Evolutionary conservation across 192 early-diverging fungal species (phyloP).

Genomic region (Backusella australiensis): DNA sequence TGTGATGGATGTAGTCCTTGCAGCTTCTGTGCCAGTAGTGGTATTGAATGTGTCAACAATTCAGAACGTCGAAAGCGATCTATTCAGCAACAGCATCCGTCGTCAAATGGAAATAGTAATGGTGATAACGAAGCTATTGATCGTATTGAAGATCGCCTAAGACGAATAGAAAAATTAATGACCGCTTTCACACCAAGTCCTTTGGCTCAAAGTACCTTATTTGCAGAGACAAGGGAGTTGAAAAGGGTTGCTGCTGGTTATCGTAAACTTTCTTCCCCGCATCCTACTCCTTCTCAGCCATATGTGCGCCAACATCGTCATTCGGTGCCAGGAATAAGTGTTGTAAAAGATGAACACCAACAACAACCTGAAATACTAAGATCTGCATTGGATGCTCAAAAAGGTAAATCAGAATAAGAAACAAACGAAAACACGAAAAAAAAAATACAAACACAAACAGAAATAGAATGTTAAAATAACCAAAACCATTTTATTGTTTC

Average conservation of each 20-base stretch:
- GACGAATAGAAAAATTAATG: slow-evolving; percentile 34
- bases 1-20: slow-evolving; percentile 42
- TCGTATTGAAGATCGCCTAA: slow-evolving; percentile 32
- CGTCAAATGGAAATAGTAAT: not conserved
- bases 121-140: slow-evolving; percentile 34
- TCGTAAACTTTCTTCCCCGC: slow-evolving; percentile 10
- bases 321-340: slow-evolving; percentile 22
- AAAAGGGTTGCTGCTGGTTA: not conserved
- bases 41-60: slow-evolving; percentile 37
- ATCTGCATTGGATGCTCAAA: not conserved
- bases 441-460: not conserved
- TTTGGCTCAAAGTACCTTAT: slow-evolving; percentile 17
- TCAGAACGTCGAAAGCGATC: slow-evolving; percentile 33
- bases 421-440: not conserved
- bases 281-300: not conserved
- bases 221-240: not conserved
- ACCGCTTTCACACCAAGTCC: slow-evolving; percentile 29
- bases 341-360: slow-evolving; percentile 4
- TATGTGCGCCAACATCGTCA: slow-evolving; percentile 22
- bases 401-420: not conserved
- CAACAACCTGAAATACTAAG: not conserved
- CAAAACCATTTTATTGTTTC: not conserved
- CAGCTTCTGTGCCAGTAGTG: slow-evolving; percentile 33
- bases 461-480: not conserved
- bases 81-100: not conserved